phyloP scores from a whole-genome alignment of 1,284 basidiomycete species.

The Ganoderma meredithae region DNA sequence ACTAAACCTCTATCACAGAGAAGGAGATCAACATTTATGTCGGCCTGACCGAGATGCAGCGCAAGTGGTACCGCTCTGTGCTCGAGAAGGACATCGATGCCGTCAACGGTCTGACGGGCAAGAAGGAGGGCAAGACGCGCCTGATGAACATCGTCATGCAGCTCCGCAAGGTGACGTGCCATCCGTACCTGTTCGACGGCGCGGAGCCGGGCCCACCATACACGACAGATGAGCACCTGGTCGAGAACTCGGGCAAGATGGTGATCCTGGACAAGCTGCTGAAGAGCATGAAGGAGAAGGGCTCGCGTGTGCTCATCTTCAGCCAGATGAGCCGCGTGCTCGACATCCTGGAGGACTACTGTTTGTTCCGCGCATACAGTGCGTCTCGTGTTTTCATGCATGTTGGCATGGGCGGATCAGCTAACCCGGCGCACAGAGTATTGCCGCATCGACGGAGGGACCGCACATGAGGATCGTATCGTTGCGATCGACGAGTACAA shows the following conservation, averaged over 20 bases:
- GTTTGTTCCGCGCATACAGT: slow-evolving; percentile 92
- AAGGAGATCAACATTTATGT: slow-evolving; percentile 99
- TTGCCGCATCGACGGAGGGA: slow-evolving; percentile 96
- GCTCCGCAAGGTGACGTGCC: slow-evolving; percentile 85
- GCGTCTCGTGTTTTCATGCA: slow-evolving; percentile 38
- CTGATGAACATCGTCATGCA: slow-evolving; percentile 99
- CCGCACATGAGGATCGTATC: slow-evolving; percentile 97
- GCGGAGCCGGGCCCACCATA: slow-evolving; percentile 98
- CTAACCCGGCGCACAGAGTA: slow-evolving; percentile 70
- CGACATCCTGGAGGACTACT: slow-evolving; percentile 98
- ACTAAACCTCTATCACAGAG: slow-evolving; percentile 54
- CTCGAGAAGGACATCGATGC: slow-evolving; percentile 99
- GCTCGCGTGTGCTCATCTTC: slow-evolving; percentile 96
- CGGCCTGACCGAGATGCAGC: slow-evolving; percentile 97
- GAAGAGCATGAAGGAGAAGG: slow-evolving; percentile 88
- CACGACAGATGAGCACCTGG: slow-evolving; percentile 97
- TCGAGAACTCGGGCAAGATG: slow-evolving; percentile 98
- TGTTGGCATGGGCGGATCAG: no score
- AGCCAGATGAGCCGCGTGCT: slow-evolving; percentile 95
- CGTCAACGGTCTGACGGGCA: slow-evolving; percentile 93
- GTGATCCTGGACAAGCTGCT: slow-evolving; percentile 96
- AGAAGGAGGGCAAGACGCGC: slow-evolving; percentile 98
- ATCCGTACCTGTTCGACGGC: slow-evolving; percentile 88
- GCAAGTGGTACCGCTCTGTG: slow-evolving; percentile 97
- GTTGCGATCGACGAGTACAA: slow-evolving; percentile 98